Conservation (phyloP, 768 basidiomycete genomes). For the Leccinum imitatum region DNA sequence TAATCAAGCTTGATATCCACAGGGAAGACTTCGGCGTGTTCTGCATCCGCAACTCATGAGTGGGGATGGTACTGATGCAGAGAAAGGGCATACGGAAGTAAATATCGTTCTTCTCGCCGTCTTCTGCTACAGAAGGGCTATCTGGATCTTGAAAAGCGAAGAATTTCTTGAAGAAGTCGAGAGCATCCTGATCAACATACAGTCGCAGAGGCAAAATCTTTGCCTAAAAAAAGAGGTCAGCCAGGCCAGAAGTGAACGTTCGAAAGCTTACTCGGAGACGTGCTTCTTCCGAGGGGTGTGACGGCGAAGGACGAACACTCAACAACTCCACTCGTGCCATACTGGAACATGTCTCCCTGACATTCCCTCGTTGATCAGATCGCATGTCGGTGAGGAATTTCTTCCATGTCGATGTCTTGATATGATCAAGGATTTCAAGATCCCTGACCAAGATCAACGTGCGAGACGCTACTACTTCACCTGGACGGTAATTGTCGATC, state of each 20-base stretch:
- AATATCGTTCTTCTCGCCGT: conserved; percentile 41
- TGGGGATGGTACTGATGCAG: conserved; percentile 2
- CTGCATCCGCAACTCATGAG: conserved; percentile 38
- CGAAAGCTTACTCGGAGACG: conserved; percentile 53
- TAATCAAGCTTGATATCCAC: conserved; percentile 96
- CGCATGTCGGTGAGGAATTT: conserved; percentile 90
- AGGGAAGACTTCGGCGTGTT: conserved; percentile 93
- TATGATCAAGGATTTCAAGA: conserved; percentile 92
- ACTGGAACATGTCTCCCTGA: conserved; percentile 87
- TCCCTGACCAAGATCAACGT: conserved; percentile 67
- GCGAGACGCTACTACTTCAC: conserved; percentile 59
- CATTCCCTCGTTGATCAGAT: conserved; percentile 81
- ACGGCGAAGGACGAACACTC: conserved; percentile 70
- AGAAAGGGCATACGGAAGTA: conserved; percentile 64
- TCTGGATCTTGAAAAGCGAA: conserved; percentile 81
- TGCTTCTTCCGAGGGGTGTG: conserved; percentile 68
- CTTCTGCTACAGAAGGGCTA: conserved; percentile 32
- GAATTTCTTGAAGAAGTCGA: conserved; percentile 97
- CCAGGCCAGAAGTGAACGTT: conserved; percentile 1
- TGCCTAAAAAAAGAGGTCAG: conserved; percentile 46
- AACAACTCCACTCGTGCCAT: conserved; percentile 90
- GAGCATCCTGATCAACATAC: conserved; percentile 97
- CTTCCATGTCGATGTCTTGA: conserved; percentile 98
- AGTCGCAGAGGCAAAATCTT: conserved; percentile 88
- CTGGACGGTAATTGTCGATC: conserved; percentile 61